phyloP scores from a whole-genome alignment of 2,329 filamentous ascomycete genomes.

The Aspergillus sp. region DNA sequence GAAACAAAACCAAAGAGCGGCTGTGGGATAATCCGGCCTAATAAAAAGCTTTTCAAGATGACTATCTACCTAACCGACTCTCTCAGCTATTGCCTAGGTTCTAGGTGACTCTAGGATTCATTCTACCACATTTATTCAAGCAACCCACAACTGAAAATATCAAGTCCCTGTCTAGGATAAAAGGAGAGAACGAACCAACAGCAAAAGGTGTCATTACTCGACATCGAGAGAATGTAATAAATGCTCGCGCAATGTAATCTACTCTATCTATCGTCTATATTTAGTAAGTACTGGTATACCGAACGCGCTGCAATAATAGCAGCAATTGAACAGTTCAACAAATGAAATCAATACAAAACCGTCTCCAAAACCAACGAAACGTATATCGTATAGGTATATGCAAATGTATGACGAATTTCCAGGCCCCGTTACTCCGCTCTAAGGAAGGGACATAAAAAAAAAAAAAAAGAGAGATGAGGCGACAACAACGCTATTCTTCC shows the following conservation, averaged over 20 bases:
- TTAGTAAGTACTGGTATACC: neutral
- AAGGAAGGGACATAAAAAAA: neutral
- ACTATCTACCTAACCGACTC: neutral
- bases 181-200: neutral
- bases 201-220: neutral
- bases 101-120: no score
- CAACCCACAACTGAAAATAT: neutral
- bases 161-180: no score
- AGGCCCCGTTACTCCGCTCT: neutral
- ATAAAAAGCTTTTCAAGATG: neutral
- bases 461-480: neutral
- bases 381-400: neutral
- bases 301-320: neutral
- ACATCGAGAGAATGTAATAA: neutral
- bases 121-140: no score
- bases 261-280: neutral
- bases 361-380: neutral
- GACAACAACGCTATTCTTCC: constrained; percentile 46
- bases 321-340: neutral
- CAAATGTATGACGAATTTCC: neutral
- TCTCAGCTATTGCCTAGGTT: no score
- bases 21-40: neutral
- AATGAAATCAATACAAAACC: neutral
- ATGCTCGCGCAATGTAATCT: neutral
- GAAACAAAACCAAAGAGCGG: neutral